phyloP scores from a whole-genome alignment of 2,329 filamentous ascomycete genomes.

The Tolypocladium amazonense region DNA sequence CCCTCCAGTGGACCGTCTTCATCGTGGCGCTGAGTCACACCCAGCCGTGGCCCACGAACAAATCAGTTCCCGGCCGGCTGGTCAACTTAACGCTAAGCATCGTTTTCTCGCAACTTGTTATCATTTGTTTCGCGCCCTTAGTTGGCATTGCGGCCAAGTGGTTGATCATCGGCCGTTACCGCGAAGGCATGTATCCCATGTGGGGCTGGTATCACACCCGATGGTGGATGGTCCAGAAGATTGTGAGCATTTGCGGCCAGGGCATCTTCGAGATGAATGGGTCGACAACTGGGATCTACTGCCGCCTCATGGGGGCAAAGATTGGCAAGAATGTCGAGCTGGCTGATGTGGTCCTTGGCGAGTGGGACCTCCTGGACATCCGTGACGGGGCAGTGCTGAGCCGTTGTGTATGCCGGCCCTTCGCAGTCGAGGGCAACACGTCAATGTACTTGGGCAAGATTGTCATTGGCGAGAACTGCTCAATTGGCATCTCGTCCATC shows the following conservation, averaged over 20 bases:
- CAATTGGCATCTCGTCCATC: slow-evolving; percentile 36
- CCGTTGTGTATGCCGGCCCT: slow-evolving; percentile 37
- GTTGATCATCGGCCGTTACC: slow-evolving; percentile 41
- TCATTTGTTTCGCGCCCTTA: slow-evolving; percentile 29
- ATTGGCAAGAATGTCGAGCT: slow-evolving; percentile 42
- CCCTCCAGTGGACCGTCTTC: slow-evolving; percentile 41
- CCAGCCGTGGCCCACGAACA: slow-evolving; percentile 26
- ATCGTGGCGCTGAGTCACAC: slow-evolving; percentile 33
- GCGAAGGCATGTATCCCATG: slow-evolving; percentile 46
- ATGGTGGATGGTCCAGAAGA: slow-evolving; percentile 49
- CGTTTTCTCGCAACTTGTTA: slow-evolving; percentile 26
- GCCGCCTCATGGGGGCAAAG: slow-evolving; percentile 39
- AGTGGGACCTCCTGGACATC: slow-evolving; percentile 47
- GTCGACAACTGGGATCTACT: slow-evolving; percentile 31
- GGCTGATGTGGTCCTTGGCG: slow-evolving; percentile 32
- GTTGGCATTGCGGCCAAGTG: slow-evolving; percentile 42
- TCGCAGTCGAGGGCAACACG: slow-evolving; percentile 45
- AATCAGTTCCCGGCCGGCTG: slow-evolving; percentile 31
- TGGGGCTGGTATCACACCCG: slow-evolving; percentile 47
- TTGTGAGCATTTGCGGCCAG: slow-evolving; percentile 34
- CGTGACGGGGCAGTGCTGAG: slow-evolving; percentile 36
- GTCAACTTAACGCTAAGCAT: slow-evolving; percentile 36
- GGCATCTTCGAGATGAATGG: slow-evolving; percentile 33
- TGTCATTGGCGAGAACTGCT: slow-evolving; percentile 33
- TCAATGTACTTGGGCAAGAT: slow-evolving; percentile 46